Evolutionary conservation across 495 filamentous ascomycete genomes (phyloP), one percentile per base, ranked within the genome.

Genomic region (Aspergillus hancockii): DNA sequence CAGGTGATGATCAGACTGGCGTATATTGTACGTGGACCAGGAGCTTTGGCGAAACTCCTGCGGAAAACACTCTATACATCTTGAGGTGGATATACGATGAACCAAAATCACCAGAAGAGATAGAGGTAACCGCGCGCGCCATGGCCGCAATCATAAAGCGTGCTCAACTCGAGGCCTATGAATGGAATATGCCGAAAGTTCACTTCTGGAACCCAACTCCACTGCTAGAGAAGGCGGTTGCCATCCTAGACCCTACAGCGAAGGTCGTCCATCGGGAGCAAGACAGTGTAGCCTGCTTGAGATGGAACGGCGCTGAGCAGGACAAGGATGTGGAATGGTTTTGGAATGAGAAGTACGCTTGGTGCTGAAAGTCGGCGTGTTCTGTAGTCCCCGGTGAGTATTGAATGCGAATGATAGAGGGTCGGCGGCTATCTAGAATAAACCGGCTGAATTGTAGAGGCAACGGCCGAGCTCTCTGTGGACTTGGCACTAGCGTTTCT

Each of bases 281-380:
- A 63, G 80, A 81, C 52, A 88, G 84, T 54, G 88, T 90, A 64
- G 66, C 81, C 25, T 83, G 83, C 67, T 68, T 90, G 65, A 81
- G 77, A 61, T 90, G 88, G 88, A 83, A 82, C 55, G 85, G 81
- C 9, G 72, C 73, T 14, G 67, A 79, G 57, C 60, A 75, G 47
- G 75, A 73, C 16, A 74, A 79, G 38, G 78, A 86, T 22, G 76
- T 96, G 41, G 88, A 92, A 49, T 98, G 94, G 94, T 71, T 92
- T 53, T 82, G 80, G 59, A 96, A 95, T 67, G 93, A 98, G 81
- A 97, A 95, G 80, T 97, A 86, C 76, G 89, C 84, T 19, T 98
- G 93, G 93, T 96, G 91, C 70, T 97, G 72, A 85, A 49, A 54
- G 30, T 55, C 31, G 19, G 16, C 49, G 56, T 56, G n/a, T 50